These are phyloP conservation scores for Pseudopyrenochaeta lycopersici DNA, from an alignment of 2,329 filamentous ascomycete species.

Conservation along the genomic window DNA sequence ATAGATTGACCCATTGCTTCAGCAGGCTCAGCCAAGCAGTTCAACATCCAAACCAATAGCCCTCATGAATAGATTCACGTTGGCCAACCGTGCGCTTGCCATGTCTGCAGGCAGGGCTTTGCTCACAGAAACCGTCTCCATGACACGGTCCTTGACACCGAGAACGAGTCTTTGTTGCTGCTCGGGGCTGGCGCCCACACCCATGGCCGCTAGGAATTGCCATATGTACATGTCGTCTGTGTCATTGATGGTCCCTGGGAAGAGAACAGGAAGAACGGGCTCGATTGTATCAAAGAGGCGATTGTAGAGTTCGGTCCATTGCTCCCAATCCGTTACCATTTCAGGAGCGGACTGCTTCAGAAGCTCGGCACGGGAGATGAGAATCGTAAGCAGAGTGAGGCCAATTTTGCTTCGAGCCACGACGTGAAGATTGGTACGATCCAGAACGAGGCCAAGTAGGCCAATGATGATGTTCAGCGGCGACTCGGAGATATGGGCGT, in stretches of 20 bases:
- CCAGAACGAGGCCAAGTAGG: conserved; percentile 83
- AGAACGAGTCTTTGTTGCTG: conserved; percentile 95
- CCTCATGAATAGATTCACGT: conserved; percentile 98
- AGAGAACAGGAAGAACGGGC: conserved; percentile 82
- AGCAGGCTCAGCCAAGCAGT: conserved; percentile 64
- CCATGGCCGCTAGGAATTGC: conserved; percentile 96
- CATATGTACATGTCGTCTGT: conserved; percentile 96
- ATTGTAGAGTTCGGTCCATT: conserved; percentile 86
- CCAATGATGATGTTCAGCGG: conserved; percentile 91
- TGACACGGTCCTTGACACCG: conserved; percentile 96
- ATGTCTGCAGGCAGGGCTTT: conserved; percentile 91
- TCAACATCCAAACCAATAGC: conserved; percentile 99
- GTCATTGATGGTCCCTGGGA: conserved; percentile 88
- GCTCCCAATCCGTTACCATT: conserved; percentile 70
- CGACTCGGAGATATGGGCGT: conserved; percentile 90
- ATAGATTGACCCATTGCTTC: background rate
- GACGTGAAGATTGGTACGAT: conserved; percentile 82
- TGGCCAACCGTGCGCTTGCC: conserved; percentile 81
- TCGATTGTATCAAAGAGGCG: conserved; percentile 88
- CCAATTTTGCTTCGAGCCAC: conserved; percentile 89
- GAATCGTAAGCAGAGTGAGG: conserved; percentile 88
- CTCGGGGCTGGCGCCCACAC: conserved; percentile 89
- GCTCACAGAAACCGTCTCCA: conserved; percentile 89
- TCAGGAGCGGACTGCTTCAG: conserved; percentile 83
- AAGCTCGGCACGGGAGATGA: conserved; percentile 91